Evolutionary conservation across 306 rosid species (phyloP), one percentile per base, ranked within the genome.

Genomic region (Casuarina equisetifolia): DNA sequence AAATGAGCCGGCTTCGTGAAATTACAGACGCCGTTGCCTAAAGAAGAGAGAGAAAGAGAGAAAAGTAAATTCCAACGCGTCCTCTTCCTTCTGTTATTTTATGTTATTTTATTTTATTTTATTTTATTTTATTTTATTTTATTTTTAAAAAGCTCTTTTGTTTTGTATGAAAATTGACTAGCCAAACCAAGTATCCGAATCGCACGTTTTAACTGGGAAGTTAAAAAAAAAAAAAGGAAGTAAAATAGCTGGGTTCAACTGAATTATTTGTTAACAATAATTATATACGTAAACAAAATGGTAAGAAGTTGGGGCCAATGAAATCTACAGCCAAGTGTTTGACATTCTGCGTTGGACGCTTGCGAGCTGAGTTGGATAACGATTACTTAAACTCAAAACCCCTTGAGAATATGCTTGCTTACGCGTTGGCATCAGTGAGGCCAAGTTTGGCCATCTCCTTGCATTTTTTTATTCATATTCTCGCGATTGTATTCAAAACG

Each of bases 1-100:
- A 78, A 53, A 77, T 73, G 8, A 72, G 74, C 51, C 62, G 42
- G 75, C 72, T 51, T 75, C 53, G 76, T 69, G 8, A 48, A 16
- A 1, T 25, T 25, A 1, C 1, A 25, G 32, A 25, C n/a, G n/a
- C n/a, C n/a, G n/a, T n/a, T n/a, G n/a, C n/a, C n/a, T 74, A 20
- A 35, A 13, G 16, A 49, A 53, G 6, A 58, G 1, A 55, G 12
- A 57, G 38, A 57, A 10, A 57, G 63, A 57, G 38, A 25, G 15
- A 59, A 0, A 11, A 61, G 5, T 9, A 15, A 10, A 61, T 43
- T 66, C 71, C 25, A 8, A 40, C 46, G 42, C 32, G 4, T 7
- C 49, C 42, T 16, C 46, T 10, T 39, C 46, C 42, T 42, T 42
- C n/a, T n/a, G n/a, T n/a, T n/a, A n/a, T n/a, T n/a, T n/a, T n/a